Percentiles rank a stretch among this genome's conserved stretches.
These are phyloP conservation scores for Akanthomyces dipterigenus DNA, from an alignment of 2,329 filamentous ascomycete genomes.

Conservation along the genomic window DNA sequence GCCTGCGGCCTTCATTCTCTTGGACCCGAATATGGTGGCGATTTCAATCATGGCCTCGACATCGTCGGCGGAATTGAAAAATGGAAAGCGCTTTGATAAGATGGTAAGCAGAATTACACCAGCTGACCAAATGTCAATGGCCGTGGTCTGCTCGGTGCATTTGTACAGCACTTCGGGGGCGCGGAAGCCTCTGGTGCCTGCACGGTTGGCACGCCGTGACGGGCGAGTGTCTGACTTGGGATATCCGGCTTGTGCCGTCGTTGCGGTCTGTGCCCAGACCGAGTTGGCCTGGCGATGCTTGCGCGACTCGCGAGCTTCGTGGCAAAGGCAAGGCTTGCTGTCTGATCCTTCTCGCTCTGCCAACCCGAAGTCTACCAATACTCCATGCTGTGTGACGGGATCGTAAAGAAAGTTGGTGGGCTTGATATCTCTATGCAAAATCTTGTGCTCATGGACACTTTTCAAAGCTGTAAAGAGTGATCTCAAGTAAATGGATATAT, in stretches of 20 bases:
- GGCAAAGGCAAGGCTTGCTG: conserved; percentile 74
- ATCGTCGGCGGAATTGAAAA: conserved; percentile 98
- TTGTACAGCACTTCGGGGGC: conserved; percentile 96
- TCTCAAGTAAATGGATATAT: conserved; percentile 85
- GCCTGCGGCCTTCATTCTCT: conserved; percentile 76
- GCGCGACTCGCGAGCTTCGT: conserved; percentile 56
- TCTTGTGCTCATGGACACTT: conserved; percentile 75
- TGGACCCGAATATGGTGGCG: conserved; percentile 83
- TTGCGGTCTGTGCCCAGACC: conserved; percentile 45
- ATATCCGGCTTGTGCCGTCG: conserved; percentile 57
- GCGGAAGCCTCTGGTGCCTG: conserved; percentile 90
- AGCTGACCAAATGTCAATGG: conserved; percentile 95
- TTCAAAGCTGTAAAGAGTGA: conserved; percentile 80
- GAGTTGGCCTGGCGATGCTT: conserved; percentile 53
- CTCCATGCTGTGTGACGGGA: conserved; percentile 69
- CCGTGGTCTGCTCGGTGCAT: conserved; percentile 87
- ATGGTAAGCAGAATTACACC: conserved; percentile 97
- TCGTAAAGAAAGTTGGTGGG: conserved; percentile 97
- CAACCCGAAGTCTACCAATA: conserved; percentile 97
- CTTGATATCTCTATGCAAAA: conserved; percentile 93
- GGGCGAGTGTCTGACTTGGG: conserved; percentile 85
- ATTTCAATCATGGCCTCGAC: conserved; percentile 98
- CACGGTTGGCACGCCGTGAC: conserved; percentile 85
- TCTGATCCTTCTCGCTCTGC: conserved; percentile 79
- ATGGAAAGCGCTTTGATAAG: conserved; percentile 85